phyloP scores from a whole-genome alignment of 805 yeast species.

The Candida hispaniensis region DNA sequence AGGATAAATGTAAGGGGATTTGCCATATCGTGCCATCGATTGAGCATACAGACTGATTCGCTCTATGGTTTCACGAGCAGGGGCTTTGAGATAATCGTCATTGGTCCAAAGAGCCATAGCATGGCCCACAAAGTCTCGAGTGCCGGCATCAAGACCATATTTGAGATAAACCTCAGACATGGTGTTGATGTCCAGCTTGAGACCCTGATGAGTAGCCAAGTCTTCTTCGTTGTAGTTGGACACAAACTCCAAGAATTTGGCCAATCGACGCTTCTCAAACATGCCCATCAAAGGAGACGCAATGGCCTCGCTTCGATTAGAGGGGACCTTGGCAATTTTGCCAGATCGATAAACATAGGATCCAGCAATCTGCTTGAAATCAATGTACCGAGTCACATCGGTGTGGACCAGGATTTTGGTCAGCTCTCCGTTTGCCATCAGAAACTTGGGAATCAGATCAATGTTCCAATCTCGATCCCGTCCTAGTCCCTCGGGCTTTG shows the following conservation, averaged over 20 bases:
- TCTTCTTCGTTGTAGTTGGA: constrained; percentile 72
- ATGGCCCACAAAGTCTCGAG: constrained; percentile 94
- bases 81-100: constrained; percentile 77
- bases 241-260: constrained; percentile 80
- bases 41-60: constrained; percentile 76
- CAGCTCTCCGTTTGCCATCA: constrained; percentile 96
- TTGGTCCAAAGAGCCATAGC: constrained; percentile 97
- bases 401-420: constrained; percentile 93
- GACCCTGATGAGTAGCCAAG: constrained; percentile 65
- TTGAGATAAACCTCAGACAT: constrained; percentile 86
- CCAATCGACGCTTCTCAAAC: constrained; percentile 92
- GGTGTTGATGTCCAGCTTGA: constrained; percentile 75
- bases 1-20: constrained; percentile 93
- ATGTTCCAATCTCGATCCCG: constrained; percentile 97
- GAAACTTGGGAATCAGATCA: constrained; percentile 89
- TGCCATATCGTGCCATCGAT: constrained; percentile 89
- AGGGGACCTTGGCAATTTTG: constrained; percentile 87
- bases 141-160: constrained; percentile 84
- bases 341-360: constrained; percentile 88
- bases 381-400: constrained; percentile 89
- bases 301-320: constrained; percentile 84
- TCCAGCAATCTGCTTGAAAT: constrained; percentile 94
- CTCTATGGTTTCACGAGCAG: constrained; percentile 86
- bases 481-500: constrained; percentile 53
- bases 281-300: constrained; percentile 88